These are phyloP conservation scores for Cyclotella kingstonii DNA, from an alignment of 108 stramenopile genomes.

Conservation along the genomic window DNA sequence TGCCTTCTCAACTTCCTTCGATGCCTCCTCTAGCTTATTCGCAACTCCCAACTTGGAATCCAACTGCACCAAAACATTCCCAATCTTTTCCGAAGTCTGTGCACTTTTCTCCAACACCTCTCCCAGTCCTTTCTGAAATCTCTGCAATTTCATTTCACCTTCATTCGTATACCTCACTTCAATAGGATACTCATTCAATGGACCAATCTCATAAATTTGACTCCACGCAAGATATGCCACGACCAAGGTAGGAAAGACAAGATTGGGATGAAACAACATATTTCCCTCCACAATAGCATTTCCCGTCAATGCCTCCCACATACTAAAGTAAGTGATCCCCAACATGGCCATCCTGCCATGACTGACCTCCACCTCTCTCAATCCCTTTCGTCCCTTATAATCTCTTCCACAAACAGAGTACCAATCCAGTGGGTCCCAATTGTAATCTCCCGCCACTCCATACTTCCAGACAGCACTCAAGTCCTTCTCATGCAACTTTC, in stretches of 20 bases:
- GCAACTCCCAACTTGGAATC: slow-evolving; percentile 33
- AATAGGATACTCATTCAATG: slow-evolving; percentile 50
- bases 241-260: slow-evolving; percentile 57
- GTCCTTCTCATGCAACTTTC: slow-evolving; percentile 56
- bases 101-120: slow-evolving; percentile 4
- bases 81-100: slow-evolving; percentile 8
- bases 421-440: slow-evolving; percentile 72
- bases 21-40: slow-evolving; percentile 5
- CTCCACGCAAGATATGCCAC: slow-evolving; percentile 57
- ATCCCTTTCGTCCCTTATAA: slow-evolving; percentile 72
- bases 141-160: slow-evolving; percentile 54
- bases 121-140: slow-evolving; percentile 18
- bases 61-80: slow-evolving; percentile 7
- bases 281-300: slow-evolving; percentile 74
- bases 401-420: slow-evolving; percentile 64
- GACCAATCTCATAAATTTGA: slow-evolving; percentile 57
- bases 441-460: slow-evolving; percentile 84
- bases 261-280: slow-evolving; percentile 81
- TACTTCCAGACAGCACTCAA: slow-evolving; percentile 73
- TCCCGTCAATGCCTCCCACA: slow-evolving; percentile 72
- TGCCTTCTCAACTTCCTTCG: slow-evolving; percentile 4
- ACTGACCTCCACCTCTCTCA: slow-evolving; percentile 72
- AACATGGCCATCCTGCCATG: slow-evolving; percentile 84
- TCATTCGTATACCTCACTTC: slow-evolving; percentile 54
- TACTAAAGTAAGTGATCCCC: slow-evolving; percentile 71